A percentile compares a stretch with the other conserved stretches of the same genome.
Evolutionary conservation across 495 filamentous ascomycete species (phyloP).

Genomic region (Penicillium soppii): DNA sequence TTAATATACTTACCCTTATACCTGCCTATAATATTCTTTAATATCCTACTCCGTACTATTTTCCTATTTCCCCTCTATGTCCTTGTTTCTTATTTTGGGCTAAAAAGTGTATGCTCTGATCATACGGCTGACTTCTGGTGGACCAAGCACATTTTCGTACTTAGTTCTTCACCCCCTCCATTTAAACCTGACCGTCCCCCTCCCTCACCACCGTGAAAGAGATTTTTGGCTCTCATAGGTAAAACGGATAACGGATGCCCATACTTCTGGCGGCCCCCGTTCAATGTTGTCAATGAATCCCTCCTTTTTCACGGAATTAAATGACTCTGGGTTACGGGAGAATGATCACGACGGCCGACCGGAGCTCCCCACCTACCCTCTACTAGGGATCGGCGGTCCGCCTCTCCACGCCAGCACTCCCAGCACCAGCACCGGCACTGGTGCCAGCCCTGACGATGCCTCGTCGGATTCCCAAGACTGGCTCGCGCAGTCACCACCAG

Average conservation of each 20-base stretch:
- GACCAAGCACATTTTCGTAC: conserved; percentile 10
- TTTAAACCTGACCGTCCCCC: conserved; percentile 4
- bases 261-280: conserved; percentile 7
- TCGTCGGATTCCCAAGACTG: conserved; percentile 40
- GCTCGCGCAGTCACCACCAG: conserved; percentile 27
- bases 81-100: not conserved
- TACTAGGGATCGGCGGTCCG: conserved; percentile 25
- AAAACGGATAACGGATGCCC: conserved; percentile 9
- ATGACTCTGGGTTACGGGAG: conserved; percentile 16
- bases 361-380: conserved; percentile 22
- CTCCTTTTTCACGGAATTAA: conserved; percentile 20
- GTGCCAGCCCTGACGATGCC: conserved; percentile 36
- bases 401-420: conserved; percentile 33
- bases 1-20: not conserved
- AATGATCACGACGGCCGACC: conserved; percentile 18
- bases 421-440: conserved; percentile 34
- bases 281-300: conserved; percentile 51
- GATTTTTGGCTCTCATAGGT: not conserved
- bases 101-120: conserved; percentile 5
- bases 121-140: conserved; percentile 4
- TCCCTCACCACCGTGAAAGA: conserved; percentile 4
- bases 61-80: not conserved
- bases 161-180: conserved; percentile 1
- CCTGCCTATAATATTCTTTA: not conserved
- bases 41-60: not conserved